Conservation (phyloP, 202 grass and related monocot genomes). For the Schoenoplectus triqueter region DNA sequence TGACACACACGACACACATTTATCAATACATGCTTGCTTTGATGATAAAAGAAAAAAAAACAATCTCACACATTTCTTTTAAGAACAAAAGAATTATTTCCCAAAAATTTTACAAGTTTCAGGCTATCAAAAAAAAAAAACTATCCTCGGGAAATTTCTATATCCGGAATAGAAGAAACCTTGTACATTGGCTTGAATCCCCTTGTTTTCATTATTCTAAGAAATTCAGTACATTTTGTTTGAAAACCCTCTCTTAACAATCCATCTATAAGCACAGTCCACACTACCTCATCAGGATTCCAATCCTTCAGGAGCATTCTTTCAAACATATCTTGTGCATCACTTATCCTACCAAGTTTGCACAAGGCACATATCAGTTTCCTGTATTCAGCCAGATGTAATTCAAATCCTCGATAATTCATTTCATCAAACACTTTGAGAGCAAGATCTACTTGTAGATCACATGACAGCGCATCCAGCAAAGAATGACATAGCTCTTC, state of each 20-base stretch:
- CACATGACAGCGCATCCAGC: conserved; percentile 43
- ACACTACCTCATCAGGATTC: conserved; percentile 59
- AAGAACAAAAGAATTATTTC: conserved; percentile 19
- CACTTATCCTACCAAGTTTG: conserved; percentile 46
- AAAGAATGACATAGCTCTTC: conserved; percentile 53
- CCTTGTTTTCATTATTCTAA: conserved; percentile 59
- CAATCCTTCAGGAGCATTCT: conserved; percentile 44
- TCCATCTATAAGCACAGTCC: conserved; percentile 70
- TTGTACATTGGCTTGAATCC: conserved; percentile 49
- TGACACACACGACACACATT: too few species aligned
- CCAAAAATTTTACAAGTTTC: conserved; percentile 34
- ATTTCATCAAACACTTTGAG: conserved; percentile 50
- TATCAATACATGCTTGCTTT: neutral
- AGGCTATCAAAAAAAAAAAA: conserved; percentile 25
- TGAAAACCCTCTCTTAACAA: conserved; percentile 47
- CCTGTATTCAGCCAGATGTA: conserved; percentile 54
- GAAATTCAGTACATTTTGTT: conserved; percentile 57
- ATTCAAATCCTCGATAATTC: conserved; percentile 46
- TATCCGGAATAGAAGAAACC: conserved; percentile 44
- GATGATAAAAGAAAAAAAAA: conserved; percentile 31
- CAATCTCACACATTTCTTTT: neutral
- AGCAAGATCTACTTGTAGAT: conserved; percentile 55
- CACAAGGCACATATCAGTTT: conserved; percentile 60
- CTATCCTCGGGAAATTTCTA: conserved; percentile 48
- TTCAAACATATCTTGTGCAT: conserved; percentile 58